Conservation (phyloP, 176 grass and related monocot genomes). For the Typha latifolia region DNA sequence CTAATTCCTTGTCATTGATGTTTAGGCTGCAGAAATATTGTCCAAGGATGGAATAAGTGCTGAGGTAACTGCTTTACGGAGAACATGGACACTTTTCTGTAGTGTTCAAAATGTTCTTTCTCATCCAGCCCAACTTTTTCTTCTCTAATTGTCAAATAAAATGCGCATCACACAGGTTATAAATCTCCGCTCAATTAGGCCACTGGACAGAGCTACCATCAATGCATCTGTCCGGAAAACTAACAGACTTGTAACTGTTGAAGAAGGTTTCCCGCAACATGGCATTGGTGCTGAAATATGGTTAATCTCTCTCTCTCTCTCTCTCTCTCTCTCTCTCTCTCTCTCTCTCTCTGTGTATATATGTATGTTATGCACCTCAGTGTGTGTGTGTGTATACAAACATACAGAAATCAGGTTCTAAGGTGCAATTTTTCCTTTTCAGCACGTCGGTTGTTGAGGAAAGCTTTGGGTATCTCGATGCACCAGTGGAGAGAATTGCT, state of each 20-base stretch:
- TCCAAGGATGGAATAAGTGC: slow-evolving; percentile 90
- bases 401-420: background rate
- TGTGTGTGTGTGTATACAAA: background rate
- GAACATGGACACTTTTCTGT: slow-evolving; percentile 10
- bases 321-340: background rate
- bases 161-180: slow-evolving; percentile 53
- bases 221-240: slow-evolving; percentile 96
- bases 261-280: slow-evolving; percentile 94
- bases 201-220: slow-evolving; percentile 75
- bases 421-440: background rate
- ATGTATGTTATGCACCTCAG: background rate
- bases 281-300: slow-evolving; percentile 95
- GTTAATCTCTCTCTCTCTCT: slow-evolving; percentile 13
- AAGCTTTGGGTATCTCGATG: slow-evolving; percentile 92
- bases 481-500: slow-evolving; percentile 85
- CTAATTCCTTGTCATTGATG: slow-evolving; percentile 8
- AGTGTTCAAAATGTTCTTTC: slow-evolving; percentile 6
- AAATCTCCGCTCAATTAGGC: slow-evolving; percentile 88
- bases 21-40: slow-evolving; percentile 84
- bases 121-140: background rate
- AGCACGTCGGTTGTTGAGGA: slow-evolving; percentile 93
- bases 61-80: slow-evolving; percentile 51
- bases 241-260: slow-evolving; percentile 71
- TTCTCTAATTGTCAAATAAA: background rate
- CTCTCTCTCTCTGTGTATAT: background rate